Evolutionary conservation across 108 stramenopile species (phyloP).

Genomic region (Fistulifera solaris): DNA sequence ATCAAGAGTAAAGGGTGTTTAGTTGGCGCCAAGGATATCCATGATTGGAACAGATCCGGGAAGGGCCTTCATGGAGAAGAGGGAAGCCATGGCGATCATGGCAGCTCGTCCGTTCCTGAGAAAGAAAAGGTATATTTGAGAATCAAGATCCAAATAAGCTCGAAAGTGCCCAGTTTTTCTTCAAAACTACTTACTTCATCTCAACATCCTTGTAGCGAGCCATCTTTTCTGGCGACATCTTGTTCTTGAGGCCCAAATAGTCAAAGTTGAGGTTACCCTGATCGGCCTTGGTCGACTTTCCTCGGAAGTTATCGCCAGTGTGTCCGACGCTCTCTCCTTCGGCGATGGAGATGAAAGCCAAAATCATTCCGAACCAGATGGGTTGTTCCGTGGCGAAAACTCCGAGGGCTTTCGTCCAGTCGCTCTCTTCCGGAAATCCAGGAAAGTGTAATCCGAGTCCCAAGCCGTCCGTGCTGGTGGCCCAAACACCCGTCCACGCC

Average conservation of each 20-base stretch:
- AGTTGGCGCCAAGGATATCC: slow-evolving; percentile 72
- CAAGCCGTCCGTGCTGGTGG: slow-evolving; percentile 56
- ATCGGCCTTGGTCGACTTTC: slow-evolving; percentile 70
- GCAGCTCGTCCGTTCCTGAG: slow-evolving; percentile 80
- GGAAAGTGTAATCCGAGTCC: slow-evolving; percentile 83
- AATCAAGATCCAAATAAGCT: background rate
- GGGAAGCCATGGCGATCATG: slow-evolving; percentile 89
- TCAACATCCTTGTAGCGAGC: slow-evolving; percentile 77
- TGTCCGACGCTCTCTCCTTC: slow-evolving; percentile 85
- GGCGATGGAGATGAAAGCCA: slow-evolving; percentile 63
- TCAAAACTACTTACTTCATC: slow-evolving; percentile 17
- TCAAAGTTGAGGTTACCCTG: slow-evolving; percentile 80
- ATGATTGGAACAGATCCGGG: slow-evolving; percentile 86
- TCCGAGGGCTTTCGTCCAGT: slow-evolving; percentile 81
- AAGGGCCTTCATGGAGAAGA: slow-evolving; percentile 74
- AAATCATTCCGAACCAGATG: slow-evolving; percentile 57
- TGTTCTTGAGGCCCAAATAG: slow-evolving; percentile 63
- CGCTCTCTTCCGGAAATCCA: slow-evolving; percentile 65
- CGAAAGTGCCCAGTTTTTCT: no score
- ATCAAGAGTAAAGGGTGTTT: slow-evolving; percentile 17
- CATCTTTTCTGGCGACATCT: slow-evolving; percentile 43
- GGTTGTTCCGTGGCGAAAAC: slow-evolving; percentile 74
- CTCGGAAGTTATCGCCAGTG: slow-evolving; percentile 85
- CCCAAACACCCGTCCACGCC: slow-evolving; percentile 87
- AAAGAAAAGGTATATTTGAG: background rate